phyloP scores from a whole-genome alignment of 1,284 basidiomycete genomes.

The Ustilago lituana region DNA sequence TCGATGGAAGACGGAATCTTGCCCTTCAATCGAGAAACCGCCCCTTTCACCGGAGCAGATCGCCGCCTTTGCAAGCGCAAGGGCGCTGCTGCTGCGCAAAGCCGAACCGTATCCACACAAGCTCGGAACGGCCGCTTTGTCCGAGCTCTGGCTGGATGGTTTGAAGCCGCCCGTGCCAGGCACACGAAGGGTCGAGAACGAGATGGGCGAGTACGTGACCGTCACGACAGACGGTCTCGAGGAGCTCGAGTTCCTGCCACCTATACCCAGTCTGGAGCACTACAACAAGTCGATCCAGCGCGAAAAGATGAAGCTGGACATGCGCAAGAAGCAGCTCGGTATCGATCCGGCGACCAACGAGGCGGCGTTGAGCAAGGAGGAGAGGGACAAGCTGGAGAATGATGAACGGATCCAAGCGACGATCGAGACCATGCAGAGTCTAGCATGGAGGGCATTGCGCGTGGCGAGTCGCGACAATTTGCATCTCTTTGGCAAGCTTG shows the following conservation, averaged over 20 bases:
- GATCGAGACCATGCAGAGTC: conserved; percentile 46
- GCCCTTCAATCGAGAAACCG: conserved; percentile 60
- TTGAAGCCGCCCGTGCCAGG: conserved; percentile 42
- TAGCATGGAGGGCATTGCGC: conserved; percentile 60
- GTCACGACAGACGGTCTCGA: conserved; percentile 61
- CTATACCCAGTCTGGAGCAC: conserved; percentile 47
- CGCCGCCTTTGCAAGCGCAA: conserved; percentile 33
- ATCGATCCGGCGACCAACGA: conserved; percentile 23
- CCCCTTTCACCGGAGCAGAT: conserved; percentile 43
- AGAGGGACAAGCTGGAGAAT: conserved; percentile 23
- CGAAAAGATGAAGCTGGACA: conserved; percentile 48
- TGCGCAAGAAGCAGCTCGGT: conserved; percentile 51
- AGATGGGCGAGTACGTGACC: conserved; percentile 51
- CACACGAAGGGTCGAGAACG: conserved; percentile 45
- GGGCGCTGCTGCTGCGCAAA: conserved; percentile 27
- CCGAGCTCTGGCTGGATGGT: conserved; percentile 63
- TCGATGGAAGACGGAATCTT: conserved; percentile 61
- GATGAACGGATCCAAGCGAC: conserved; percentile 36
- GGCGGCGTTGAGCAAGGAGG: conserved; percentile 31
- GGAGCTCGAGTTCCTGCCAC: conserved; percentile 55
- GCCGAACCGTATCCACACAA: conserved; percentile 37
- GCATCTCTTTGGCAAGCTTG: conserved; percentile 47
- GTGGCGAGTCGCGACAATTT: conserved; percentile 42
- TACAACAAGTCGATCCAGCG: conserved; percentile 51
- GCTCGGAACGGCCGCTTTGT: conserved; percentile 62